Percentiles rank a stretch among this genome's conserved stretches.
These are phyloP conservation scores for Euphorbia lathyris DNA, from an alignment of 345 rosid genomes.

Conservation along the genomic window DNA sequence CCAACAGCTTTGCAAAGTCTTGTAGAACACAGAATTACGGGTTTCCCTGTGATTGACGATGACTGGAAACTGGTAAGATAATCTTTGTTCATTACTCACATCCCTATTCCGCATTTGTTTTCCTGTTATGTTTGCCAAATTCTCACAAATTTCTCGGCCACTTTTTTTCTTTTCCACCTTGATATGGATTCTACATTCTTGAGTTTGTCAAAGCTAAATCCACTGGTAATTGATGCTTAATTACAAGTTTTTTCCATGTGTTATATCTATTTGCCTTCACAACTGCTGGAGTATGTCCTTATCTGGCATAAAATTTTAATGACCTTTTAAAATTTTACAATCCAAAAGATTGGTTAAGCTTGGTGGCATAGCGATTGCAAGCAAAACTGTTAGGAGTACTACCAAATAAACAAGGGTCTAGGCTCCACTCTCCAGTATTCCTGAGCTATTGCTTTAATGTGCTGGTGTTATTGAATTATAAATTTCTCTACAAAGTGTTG, in stretches of 20 bases:
- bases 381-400: neutral
- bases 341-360: neutral
- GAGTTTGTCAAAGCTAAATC: neutral
- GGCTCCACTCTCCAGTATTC: neutral
- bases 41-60: slow-evolving; percentile 88
- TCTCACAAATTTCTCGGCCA: neutral
- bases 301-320: neutral
- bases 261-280: neutral
- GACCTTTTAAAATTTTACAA: neutral
- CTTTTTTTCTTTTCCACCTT: neutral
- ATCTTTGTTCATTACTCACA: neutral
- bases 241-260: neutral
- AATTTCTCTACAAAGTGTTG: neutral
- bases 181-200: neutral
- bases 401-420: neutral
- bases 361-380: neutral
- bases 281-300: neutral
- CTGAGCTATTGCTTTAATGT: neutral
- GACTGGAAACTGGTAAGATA: slow-evolving; percentile 74
- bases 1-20: slow-evolving; percentile 70
- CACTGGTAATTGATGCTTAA: neutral
- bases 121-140: neutral
- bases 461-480: neutral
- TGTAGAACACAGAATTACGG: slow-evolving; percentile 81
- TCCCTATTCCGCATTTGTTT: neutral